A percentile compares a stretch with the other conserved stretches of the same genome.
Conservation (phyloP, 805 yeast genomes). For the Saccharomycopsis sp. region DNA sequence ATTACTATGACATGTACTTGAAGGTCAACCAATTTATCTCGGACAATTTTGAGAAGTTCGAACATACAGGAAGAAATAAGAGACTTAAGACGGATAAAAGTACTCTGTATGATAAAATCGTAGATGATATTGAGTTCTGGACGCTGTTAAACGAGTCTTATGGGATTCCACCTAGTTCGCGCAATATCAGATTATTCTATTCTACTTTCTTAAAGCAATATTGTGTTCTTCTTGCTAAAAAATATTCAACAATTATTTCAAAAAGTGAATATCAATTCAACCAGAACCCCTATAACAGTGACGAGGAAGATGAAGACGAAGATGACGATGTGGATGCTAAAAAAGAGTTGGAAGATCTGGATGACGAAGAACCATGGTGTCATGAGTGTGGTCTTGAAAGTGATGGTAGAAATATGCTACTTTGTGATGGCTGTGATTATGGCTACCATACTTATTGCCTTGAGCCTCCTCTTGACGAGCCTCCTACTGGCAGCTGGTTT, state of each 20-base stretch:
- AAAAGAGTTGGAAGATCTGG: slow-evolving; percentile 25
- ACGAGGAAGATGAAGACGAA: slow-evolving; percentile 15
- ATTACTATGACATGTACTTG: slow-evolving; percentile 36
- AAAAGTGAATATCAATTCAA: slow-evolving; percentile 17
- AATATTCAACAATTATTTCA: slow-evolving; percentile 15
- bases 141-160: slow-evolving; percentile 20
- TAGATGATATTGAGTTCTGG: slow-evolving; percentile 28
- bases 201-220: slow-evolving; percentile 27
- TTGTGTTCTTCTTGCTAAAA: slow-evolving; percentile 29
- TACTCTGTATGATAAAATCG: slow-evolving; percentile 14
- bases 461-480: slow-evolving; percentile 42
- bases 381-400: slow-evolving; percentile 26
- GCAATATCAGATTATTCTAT: slow-evolving; percentile 25
- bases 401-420: slow-evolving; percentile 36
- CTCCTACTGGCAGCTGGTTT: slow-evolving; percentile 66
- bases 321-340: slow-evolving; percentile 20
- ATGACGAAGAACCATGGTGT: slow-evolving; percentile 23
- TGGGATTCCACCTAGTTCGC: slow-evolving; percentile 11
- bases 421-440: slow-evolving; percentile 72
- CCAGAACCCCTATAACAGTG: slow-evolving; percentile 20
- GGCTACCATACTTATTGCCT: slow-evolving; percentile 65
- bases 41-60: not conserved
- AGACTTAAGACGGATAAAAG: slow-evolving; percentile 18
- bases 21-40: slow-evolving; percentile 24
- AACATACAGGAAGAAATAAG: slow-evolving; percentile 8